phyloP scores from a whole-genome alignment of 208 protist species.

The Leishmania martiniquensis region DNA sequence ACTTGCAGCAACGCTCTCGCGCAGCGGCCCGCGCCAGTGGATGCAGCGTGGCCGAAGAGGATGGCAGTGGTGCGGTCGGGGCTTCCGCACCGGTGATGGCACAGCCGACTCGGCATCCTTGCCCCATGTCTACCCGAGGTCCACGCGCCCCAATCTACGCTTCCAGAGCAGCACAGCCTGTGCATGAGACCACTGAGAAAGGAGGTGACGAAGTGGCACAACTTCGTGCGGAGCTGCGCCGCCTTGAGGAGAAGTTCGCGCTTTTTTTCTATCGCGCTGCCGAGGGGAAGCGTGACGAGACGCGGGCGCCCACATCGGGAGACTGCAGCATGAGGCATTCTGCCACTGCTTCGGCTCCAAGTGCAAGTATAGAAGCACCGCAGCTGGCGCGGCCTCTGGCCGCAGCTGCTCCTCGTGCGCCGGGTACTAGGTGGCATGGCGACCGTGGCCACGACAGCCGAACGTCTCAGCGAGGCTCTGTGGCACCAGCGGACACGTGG shows the following conservation, averaged over 20 bases:
- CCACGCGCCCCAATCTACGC: not conserved
- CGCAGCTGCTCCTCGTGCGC: not conserved
- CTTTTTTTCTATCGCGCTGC: constrained; percentile 2
- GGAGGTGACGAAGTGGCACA: not conserved
- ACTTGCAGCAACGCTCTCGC: not conserved
- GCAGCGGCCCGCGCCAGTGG: not conserved
- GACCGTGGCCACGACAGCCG: not conserved
- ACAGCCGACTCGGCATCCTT: not conserved
- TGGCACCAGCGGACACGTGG: constrained; percentile 18
- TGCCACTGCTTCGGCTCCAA: not conserved
- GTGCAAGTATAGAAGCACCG: not conserved
- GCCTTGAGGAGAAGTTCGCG: constrained; percentile 15
- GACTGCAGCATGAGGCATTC: not conserved
- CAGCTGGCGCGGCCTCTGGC: not conserved
- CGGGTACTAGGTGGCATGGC: not conserved
- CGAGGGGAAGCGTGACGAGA: not conserved
- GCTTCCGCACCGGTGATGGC: not conserved
- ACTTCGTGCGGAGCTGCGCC: constrained; percentile 22
- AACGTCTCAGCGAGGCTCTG: not conserved
- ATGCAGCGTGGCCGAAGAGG: not conserved
- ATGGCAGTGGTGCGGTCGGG: not conserved
- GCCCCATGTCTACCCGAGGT: not conserved
- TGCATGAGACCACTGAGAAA: not conserved
- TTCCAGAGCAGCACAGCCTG: not conserved
- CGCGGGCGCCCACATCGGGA: not conserved